phyloP scores from a whole-genome alignment of 2,329 filamentous ascomycete species.

The Diaporthe caulivora region DNA sequence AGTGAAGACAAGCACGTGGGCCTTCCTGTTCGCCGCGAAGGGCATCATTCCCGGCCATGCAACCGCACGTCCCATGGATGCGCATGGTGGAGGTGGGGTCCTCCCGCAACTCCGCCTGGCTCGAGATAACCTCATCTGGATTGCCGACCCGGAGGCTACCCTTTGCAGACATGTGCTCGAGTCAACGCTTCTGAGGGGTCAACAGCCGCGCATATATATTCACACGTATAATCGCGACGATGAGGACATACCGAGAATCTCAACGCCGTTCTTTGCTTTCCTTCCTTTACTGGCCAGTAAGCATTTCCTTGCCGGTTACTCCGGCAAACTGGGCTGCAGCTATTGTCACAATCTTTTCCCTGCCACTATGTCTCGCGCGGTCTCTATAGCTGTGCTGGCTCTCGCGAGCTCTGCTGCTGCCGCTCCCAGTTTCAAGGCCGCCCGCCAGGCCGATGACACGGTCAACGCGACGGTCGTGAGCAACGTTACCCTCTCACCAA shows the following conservation, averaged over 20 bases:
- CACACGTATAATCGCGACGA: neutral
- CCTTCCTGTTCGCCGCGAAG: neutral
- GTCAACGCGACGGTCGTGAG: conserved; percentile 19
- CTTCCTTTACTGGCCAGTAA: neutral
- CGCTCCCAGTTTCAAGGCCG: conserved; percentile 5
- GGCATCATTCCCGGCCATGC: conserved; percentile 25
- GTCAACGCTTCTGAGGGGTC: neutral
- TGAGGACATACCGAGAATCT: neutral
- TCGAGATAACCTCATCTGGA: conserved; percentile 21
- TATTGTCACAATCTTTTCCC: too few relatives aligned
- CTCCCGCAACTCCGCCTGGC: conserved; percentile 9
- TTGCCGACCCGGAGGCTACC: neutral
- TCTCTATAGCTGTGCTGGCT: conserved; percentile 28
- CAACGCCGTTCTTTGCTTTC: neutral
- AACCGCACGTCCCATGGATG: conserved; percentile 27
- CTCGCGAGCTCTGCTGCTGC: conserved; percentile 21
- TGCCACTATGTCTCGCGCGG: neutral
- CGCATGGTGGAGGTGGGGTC: neutral
- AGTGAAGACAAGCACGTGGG: neutral
- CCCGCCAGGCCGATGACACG: conserved; percentile 26
- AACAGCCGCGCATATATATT: neutral
- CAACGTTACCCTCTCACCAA: conserved; percentile 32
- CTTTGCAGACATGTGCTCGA: conserved; percentile 15
- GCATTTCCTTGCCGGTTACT: neutral
- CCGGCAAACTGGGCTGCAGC: neutral